Percentiles rank a stretch among this genome's conserved stretches.
Conservation (phyloP, 129 eudicot species). For the Pseudognaphalium luteoalbum region DNA sequence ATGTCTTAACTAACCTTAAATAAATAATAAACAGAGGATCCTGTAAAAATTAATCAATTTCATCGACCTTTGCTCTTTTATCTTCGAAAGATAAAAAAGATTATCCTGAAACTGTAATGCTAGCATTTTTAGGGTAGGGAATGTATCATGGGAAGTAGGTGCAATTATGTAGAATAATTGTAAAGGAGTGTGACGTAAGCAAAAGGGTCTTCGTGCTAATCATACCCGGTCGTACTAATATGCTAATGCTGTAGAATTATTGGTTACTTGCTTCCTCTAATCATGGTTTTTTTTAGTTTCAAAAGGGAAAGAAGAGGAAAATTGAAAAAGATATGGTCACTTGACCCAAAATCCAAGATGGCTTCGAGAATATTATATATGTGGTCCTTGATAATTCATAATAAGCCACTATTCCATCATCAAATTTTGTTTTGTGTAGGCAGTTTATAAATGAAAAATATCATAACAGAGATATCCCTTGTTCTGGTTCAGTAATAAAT, state of each 20-base stretch:
- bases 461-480: background rate
- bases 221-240: slow-evolving; percentile 16
- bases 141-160: slow-evolving; percentile 20
- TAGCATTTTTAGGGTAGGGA: slow-evolving; percentile 12
- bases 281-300: slow-evolving; percentile 6
- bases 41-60: no score
- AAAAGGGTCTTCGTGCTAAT: slow-evolving; percentile 17
- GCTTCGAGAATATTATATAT: background rate
- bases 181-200: slow-evolving; percentile 31
- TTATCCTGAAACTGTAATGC: slow-evolving; percentile 25
- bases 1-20: background rate
- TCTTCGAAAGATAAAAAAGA: slow-evolving; percentile 1
- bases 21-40: no score
- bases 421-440: slow-evolving; percentile 9
- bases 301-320: slow-evolving; percentile 15
- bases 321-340: slow-evolving; percentile 14
- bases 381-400: slow-evolving; percentile 13
- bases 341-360: slow-evolving; percentile 23
- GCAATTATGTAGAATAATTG: slow-evolving; percentile 3
- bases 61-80: background rate
- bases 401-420: slow-evolving; percentile 3
- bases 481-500: background rate
- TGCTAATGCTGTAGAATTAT: slow-evolving; percentile 19
- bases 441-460: background rate
- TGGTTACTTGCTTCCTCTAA: slow-evolving; percentile 21